Percentiles rank a stretch among this genome's conserved stretches.
These are phyloP conservation scores for Corymbia citriodora DNA, from an alignment of 441 rosid genomes.

Conservation along the genomic window DNA sequence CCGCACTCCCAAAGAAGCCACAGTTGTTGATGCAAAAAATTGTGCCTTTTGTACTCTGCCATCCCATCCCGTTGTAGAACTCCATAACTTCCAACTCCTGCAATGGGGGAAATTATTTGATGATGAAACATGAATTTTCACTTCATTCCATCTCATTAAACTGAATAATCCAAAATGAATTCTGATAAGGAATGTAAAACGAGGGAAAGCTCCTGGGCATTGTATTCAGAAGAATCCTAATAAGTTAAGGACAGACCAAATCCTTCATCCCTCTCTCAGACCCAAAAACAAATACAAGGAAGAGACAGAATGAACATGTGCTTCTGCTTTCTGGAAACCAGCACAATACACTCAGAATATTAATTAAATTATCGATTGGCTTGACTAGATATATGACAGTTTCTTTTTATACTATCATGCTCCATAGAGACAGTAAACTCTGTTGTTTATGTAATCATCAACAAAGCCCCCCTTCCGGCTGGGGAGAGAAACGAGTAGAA, in stretches of 20 bases:
- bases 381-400: neutral
- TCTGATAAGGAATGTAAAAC: neutral
- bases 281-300: neutral
- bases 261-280: neutral
- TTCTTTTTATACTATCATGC: neutral
- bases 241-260: neutral
- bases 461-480: neutral
- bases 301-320: neutral
- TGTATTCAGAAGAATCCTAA: neutral
- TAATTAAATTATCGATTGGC: neutral
- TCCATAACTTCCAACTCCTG: conserved; percentile 28
- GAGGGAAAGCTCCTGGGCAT: neutral
- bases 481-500: neutral
- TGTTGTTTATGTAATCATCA: neutral
- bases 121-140: neutral
- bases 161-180: neutral
- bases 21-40: conserved; percentile 25
- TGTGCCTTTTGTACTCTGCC: conserved; percentile 24
- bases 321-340: neutral
- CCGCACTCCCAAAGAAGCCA: conserved; percentile 53
- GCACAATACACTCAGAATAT: neutral
- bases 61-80: conserved; percentile 31
- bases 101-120: neutral
- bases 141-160: neutral
- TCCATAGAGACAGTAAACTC: neutral